Evolutionary conservation across 73 alveolate genomes (phyloP).

Genomic region (Effrenium voratum): DNA sequence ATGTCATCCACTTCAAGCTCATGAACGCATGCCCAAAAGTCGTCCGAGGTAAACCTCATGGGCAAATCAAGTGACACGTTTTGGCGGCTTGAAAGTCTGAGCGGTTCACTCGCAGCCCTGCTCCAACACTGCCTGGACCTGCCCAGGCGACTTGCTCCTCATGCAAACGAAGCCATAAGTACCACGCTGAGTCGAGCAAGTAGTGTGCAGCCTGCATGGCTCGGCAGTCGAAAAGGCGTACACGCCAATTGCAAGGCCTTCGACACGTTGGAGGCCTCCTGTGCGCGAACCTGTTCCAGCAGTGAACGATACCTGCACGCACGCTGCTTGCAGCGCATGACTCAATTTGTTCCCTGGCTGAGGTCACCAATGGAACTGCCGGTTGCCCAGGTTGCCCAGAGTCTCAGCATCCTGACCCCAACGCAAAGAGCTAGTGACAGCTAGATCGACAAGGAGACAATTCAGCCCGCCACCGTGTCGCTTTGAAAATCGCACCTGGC

Average conservation of each 20-base stretch:
- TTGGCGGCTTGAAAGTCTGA: background rate
- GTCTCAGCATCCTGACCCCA: too few species aligned
- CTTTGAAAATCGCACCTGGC: too few species aligned
- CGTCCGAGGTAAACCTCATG: conserved; percentile 69
- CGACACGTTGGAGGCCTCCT: background rate
- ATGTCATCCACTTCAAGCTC: conserved; percentile 28
- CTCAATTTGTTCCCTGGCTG: background rate
- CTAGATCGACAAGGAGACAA: too few species aligned
- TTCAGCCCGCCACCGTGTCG: too few species aligned
- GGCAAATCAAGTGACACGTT: too few species aligned
- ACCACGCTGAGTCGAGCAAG: conserved; percentile 48
- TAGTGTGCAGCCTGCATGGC: conserved; percentile 11
- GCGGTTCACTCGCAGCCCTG: background rate
- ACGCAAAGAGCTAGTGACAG: too few species aligned
- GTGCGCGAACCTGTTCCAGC: conserved; percentile 73
- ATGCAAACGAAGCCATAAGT: background rate
- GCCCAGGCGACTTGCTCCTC: background rate
- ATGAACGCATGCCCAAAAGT: conserved; percentile 58
- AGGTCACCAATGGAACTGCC: conserved; percentile 62
- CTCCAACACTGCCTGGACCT: conserved; percentile 65
- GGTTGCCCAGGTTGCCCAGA: too few species aligned
- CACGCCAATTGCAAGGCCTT: background rate
- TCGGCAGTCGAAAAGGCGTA: background rate
- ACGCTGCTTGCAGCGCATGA: background rate
- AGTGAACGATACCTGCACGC: conserved; percentile 56